Percentiles rank a stretch among this genome's conserved stretches.
phyloP scores from a whole-genome alignment of 2,329 filamentous ascomycete species.

The Ceratocystis alfenasii region DNA sequence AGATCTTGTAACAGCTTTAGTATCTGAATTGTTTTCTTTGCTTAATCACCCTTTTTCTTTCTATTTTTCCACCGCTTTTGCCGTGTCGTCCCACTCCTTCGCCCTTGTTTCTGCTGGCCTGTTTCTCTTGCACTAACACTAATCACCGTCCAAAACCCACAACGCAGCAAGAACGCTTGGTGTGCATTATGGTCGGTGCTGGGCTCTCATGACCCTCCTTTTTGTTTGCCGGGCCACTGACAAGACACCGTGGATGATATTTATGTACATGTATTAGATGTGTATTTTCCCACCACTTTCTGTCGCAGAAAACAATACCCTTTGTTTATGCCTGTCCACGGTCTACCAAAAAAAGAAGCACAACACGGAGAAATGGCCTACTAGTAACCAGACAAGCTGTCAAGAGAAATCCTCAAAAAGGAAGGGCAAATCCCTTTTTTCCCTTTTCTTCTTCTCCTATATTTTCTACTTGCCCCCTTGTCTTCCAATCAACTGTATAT shows the following conservation, averaged over 20 bases:
- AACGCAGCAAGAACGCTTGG: neutral
- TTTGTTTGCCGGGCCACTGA: neutral
- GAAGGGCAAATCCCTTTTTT: too few relatives aligned
- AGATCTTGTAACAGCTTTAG: neutral
- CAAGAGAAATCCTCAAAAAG: too few relatives aligned
- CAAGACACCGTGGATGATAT: neutral
- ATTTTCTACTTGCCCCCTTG: too few relatives aligned
- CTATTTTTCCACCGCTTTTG: neutral
- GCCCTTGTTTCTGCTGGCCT: neutral
- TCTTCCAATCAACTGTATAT: too few relatives aligned
- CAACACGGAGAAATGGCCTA: too few relatives aligned
- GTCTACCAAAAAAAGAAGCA: conserved; percentile 3
- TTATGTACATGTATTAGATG: neutral
- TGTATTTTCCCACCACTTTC: neutral
- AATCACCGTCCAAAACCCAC: neutral
- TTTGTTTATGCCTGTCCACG: neutral
- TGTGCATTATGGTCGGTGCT: neutral
- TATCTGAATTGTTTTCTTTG: neutral
- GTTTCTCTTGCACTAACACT: neutral
- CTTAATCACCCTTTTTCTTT: neutral
- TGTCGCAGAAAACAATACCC: conserved; percentile 3
- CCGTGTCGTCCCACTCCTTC: too few relatives aligned
- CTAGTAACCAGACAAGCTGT: too few relatives aligned
- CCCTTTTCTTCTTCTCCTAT: too few relatives aligned
- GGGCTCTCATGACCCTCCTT: neutral